Base-by-base conservation (phyloP, 306 rosid species). In the Mimosa pudica region DNA sequence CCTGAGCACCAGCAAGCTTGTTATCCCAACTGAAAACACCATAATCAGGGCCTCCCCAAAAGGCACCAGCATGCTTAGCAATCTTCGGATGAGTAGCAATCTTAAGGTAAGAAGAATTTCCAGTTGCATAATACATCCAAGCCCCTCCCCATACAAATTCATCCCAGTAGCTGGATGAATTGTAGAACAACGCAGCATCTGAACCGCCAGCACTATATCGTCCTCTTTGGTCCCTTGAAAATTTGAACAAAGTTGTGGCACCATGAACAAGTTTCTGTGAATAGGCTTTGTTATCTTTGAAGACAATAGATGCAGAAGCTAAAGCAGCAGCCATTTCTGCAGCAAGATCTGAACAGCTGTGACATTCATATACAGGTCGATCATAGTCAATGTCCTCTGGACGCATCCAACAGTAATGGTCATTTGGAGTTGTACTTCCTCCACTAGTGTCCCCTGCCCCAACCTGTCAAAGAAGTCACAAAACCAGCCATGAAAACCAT, bases 1-100 rank as follows among this genome's bases (percentile, higher is more conserved):
- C 95, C 93, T 90, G 97, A 82, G 93, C 93, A 76, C 97, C 97
- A 6, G 97, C 84, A 82, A 92, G 95, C 87, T 92, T 92, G 89
- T 90, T 90, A 77, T 92, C 97, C 97, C 97, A 92, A 86, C 95
- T 92, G 46, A 92, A 74, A 8, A 92, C 95, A 62, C 97, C 97
- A 79, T 92, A 92, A 67, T 92, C 91, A 70, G 93, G 95, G 72
- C 95, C 95, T 8, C 95, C 97, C 97, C 95, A 92, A 83, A 92
- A 92, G 45, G 95, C 97, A 64, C 97, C 97, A 1, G 97, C 97
- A 77, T 86, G 97, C 77, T 79, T 87, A 18, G 93, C 97, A 11
- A 92, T 57, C 52, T 91, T 88, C 13, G 89, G 89, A 47, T 84
- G 13, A 48, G 97, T 92, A 5, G 92, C 87, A 52, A 92, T 95